Evolutionary conservation across 805 yeast species (phyloP).

Genomic region (Saccharomycopsis javanensis): DNA sequence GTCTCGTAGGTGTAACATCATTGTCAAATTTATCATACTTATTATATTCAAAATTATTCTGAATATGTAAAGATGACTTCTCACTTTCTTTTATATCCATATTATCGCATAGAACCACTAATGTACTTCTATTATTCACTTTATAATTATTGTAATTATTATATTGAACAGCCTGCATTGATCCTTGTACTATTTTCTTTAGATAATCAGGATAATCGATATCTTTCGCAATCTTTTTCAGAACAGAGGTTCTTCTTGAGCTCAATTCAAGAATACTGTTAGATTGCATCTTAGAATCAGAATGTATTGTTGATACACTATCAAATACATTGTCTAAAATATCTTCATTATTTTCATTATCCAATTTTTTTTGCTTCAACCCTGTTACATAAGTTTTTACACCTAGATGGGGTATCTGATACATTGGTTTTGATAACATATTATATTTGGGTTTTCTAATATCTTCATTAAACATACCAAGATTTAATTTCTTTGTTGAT

Average conservation of each 20-base stretch:
- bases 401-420: constrained; percentile 52
- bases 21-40: constrained; percentile 27
- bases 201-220: constrained; percentile 16
- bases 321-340: constrained; percentile 19
- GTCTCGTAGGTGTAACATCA: constrained; percentile 27
- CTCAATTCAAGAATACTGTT: constrained; percentile 15
- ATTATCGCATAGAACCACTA: constrained; percentile 25
- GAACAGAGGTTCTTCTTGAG: constrained; percentile 25
- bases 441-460: constrained; percentile 20
- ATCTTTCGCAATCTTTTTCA: background rate
- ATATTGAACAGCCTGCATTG: constrained; percentile 10
- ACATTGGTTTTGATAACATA: constrained; percentile 36
- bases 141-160: constrained; percentile 20
- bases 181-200: constrained; percentile 4
- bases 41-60: constrained; percentile 25
- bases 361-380: constrained; percentile 29
- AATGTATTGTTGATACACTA: background rate
- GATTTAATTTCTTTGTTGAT: constrained; percentile 17
- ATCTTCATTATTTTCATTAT: constrained; percentile 21
- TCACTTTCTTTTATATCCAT: constrained; percentile 19
- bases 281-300: constrained; percentile 12
- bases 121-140: constrained; percentile 24
- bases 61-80: constrained; percentile 13
- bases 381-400: constrained; percentile 58
- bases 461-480: constrained; percentile 18